These are phyloP conservation scores for Plasmodium gonderi DNA, from an alignment of 169 alveolate species.

Conservation along the genomic window DNA sequence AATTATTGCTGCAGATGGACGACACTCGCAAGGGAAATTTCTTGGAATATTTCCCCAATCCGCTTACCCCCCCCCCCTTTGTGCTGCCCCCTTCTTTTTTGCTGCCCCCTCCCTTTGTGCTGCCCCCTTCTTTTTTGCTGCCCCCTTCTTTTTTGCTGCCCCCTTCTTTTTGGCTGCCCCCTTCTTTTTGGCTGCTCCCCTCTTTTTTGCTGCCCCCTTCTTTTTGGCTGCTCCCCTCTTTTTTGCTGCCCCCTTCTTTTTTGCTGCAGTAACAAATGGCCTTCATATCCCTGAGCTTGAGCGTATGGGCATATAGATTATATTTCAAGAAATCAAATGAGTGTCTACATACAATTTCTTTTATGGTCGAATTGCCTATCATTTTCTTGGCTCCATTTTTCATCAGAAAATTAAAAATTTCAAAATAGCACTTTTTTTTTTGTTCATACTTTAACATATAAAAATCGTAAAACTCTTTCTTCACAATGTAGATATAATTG, in stretches of 20 bases:
- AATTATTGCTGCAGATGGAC: too few relatives aligned
- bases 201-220: background rate
- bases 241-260: background rate
- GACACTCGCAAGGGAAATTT: too few relatives aligned
- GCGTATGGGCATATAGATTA: conserved; percentile 37
- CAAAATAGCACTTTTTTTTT: conserved; percentile 28
- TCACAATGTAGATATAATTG: conserved; percentile 35
- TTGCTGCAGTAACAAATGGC: conserved; percentile 11
- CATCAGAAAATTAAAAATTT: conserved; percentile 33
- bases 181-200: background rate
- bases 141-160: background rate
- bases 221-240: background rate
- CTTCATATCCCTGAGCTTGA: conserved; percentile 36
- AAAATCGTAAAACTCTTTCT: conserved; percentile 48
- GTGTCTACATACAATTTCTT: conserved; percentile 50
- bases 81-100: too few relatives aligned
- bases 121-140: background rate
- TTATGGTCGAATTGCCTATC: conserved; percentile 34
- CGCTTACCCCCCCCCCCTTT: too few relatives aligned
- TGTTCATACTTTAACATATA: conserved; percentile 20
- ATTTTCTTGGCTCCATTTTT: conserved; percentile 51
- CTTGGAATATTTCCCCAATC: too few relatives aligned
- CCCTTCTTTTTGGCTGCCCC: background rate
- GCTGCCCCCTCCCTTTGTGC: background rate
- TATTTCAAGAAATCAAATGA: conserved; percentile 53